Evolutionary conservation across 306 rosid genomes (phyloP).

Genomic region (Nissolia schottii): DNA sequence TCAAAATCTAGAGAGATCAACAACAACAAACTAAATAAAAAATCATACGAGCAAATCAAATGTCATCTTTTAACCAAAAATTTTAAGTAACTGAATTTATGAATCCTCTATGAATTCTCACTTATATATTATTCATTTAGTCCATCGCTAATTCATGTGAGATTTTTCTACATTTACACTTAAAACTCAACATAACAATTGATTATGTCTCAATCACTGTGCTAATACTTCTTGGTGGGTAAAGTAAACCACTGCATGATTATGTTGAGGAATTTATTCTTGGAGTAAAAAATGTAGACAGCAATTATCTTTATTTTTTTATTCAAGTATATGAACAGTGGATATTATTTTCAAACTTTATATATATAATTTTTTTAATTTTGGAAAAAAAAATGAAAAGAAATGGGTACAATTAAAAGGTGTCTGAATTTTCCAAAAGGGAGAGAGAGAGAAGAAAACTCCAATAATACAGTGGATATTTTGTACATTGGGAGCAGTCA

Average conservation of each 20-base stretch:
- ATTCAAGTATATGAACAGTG: neutral
- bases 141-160: too few relatives aligned
- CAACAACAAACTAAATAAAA: too few relatives aligned
- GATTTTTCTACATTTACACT: too few relatives aligned
- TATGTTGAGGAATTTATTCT: neutral
- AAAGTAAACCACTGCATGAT: slow-evolving; percentile 18
- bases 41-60: too few relatives aligned
- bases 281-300: neutral
- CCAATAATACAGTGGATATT: slow-evolving; percentile 70
- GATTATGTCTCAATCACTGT: too few relatives aligned
- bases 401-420: neutral
- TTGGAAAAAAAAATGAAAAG: neutral
- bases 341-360: neutral
- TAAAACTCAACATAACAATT: too few relatives aligned
- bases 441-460: slow-evolving; percentile 19
- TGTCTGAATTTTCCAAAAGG: slow-evolving; percentile 13
- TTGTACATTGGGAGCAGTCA: slow-evolving; percentile 70
- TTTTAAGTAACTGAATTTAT: too few relatives aligned
- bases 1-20: too few relatives aligned
- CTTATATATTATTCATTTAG: too few relatives aligned
- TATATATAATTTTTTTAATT: neutral
- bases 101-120: too few relatives aligned
- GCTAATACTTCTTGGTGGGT: too few relatives aligned
- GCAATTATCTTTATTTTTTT: neutral
- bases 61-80: too few relatives aligned